These are phyloP conservation scores for Simmondsia chinensis DNA, from an alignment of 148 eudicot genomes.

Conservation along the genomic window DNA sequence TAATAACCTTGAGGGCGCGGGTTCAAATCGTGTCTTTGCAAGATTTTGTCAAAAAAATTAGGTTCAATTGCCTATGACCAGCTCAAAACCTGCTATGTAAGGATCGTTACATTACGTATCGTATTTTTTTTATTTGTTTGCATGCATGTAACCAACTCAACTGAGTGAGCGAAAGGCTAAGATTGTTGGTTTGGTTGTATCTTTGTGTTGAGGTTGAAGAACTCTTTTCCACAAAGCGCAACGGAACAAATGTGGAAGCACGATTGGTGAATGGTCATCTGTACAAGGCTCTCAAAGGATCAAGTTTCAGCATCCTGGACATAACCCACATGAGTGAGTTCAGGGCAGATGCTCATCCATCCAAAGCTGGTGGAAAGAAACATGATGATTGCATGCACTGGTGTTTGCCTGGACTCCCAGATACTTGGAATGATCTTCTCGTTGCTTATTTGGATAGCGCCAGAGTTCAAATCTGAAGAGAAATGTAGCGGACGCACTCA, in stretches of 20 bases:
- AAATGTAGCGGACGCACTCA: too few relatives aligned
- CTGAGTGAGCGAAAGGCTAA: too few relatives aligned
- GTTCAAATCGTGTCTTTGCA: too few relatives aligned
- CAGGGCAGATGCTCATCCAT: constrained; percentile 97
- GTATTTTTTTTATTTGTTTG: too few relatives aligned
- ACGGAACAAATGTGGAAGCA: constrained; percentile 84
- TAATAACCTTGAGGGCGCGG: too few relatives aligned
- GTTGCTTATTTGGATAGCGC: constrained; percentile 36
- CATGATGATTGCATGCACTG: constrained; percentile 99
- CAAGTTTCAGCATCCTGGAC: constrained; percentile 52
- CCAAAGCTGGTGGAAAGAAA: constrained; percentile 84
- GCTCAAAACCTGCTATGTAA: too few relatives aligned
- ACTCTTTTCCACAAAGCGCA: constrained; percentile 49
- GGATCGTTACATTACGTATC: too few relatives aligned
- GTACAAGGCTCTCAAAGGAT: constrained; percentile 41
- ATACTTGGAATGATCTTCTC: constrained; percentile 92
- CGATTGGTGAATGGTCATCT: constrained; percentile 72
- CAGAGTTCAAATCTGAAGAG: too few relatives aligned
- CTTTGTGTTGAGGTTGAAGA: constrained; percentile 44
- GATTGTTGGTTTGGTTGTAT: background rate
- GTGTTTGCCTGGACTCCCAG: constrained; percentile 95
- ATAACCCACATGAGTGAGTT: constrained; percentile 79
- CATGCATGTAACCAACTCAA: too few relatives aligned
- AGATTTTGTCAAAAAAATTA: too few relatives aligned
- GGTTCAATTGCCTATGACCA: too few relatives aligned